Conservation (phyloP, 257 asterid species). For the Solanum boliviense region DNA sequence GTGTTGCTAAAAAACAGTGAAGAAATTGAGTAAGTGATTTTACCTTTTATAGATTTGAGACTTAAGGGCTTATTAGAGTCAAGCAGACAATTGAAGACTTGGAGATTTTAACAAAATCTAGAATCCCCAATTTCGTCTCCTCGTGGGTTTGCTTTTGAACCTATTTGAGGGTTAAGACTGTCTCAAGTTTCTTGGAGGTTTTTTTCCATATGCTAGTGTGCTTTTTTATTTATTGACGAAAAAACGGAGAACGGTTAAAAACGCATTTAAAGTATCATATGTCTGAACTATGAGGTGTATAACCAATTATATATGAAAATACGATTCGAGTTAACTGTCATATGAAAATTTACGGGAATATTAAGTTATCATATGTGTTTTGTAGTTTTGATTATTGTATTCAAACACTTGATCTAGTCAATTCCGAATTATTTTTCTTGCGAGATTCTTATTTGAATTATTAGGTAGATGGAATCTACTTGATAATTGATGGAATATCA, state of each 20-base stretch:
- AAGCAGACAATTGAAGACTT: background rate
- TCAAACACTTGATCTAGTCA: background rate
- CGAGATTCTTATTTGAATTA: background rate
- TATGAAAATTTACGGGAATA: too few species aligned
- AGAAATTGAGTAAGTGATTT: background rate
- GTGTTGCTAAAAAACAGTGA: background rate
- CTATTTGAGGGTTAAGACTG: background rate
- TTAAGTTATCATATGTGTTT: background rate
- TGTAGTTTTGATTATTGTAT: background rate
- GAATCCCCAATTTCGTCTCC: background rate
- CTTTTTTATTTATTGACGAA: background rate
- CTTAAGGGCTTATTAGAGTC: background rate
- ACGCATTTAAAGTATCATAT: background rate
- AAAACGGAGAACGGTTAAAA: fast-evolving
- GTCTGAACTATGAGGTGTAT: background rate
- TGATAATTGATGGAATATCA: too few species aligned
- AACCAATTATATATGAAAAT: background rate
- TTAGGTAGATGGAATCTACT: too few species aligned
- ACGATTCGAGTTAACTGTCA: background rate
- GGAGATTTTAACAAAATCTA: background rate
- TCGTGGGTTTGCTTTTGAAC: background rate
- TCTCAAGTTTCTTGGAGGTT: background rate
- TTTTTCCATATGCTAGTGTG: background rate
- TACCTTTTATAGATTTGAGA: background rate
- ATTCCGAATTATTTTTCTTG: too few species aligned